Base-by-base conservation (phyloP, 2,329 filamentous ascomycete species). In the Monilinia polystroma region DNA sequence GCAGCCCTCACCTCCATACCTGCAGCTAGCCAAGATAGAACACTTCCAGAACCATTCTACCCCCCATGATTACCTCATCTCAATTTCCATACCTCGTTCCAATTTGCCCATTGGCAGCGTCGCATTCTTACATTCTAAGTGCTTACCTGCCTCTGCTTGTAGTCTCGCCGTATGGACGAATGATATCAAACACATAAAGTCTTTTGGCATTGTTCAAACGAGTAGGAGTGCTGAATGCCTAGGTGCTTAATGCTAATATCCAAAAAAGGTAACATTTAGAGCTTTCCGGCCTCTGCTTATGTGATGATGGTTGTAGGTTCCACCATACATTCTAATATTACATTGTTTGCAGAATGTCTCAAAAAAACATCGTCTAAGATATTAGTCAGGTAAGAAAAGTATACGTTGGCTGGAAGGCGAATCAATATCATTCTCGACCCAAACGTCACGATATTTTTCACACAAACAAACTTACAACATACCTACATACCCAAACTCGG, bases 61-160 rank as follows among this genome's bases (percentile, higher is more conserved):
- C 55, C 26, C 26, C 64, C 49, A 60, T 54, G 56, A 66, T 66
- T 66, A 62, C 49, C 64, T 66, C 64, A 66, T 66, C 47, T 58
- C 29, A 29, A 51, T 26, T 20, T 38, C 35, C 29, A 18, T 47
- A 20, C 16, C 23, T 26, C 38, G 18, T 10, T 60, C 35, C 56
- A 66, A 45, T 43, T 54, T 20, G 38, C 18, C 47, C 26, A 29
- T 62, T 43, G 26, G 47, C 56, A 41, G 35, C 45, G 56, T 62
- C 10, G 8, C 56, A 53, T 43, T 60, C 18, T n/a, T 16, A 60
- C 45, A 54, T 66, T 66, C 56, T 62, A 60, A 54, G 56, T 66
- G 64, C 64, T 66, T 60, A 66, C 64, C 23, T 20, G 26, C 45
- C 55, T 29, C 62, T 47, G 51, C 52, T 45, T 64, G 52, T 47